Percentiles rank a stretch among this genome's conserved stretches.
phyloP scores from a whole-genome alignment of 1,284 basidiomycete species.

The Phylloboletellus chloephorus region DNA sequence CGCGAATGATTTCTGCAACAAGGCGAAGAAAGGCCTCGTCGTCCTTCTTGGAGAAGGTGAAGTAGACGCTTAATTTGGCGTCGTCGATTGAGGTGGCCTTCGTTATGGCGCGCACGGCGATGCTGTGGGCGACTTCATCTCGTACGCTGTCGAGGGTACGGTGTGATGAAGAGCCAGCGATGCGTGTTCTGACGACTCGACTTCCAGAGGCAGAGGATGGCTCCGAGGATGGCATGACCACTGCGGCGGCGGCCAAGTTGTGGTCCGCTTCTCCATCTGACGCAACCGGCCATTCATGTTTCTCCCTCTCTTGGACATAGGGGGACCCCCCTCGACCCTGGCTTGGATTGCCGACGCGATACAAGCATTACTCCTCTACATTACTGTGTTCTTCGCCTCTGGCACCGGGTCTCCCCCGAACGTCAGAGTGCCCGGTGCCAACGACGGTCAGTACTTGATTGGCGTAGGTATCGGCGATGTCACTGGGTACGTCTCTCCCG shows the following conservation, averaged over 20 bases:
- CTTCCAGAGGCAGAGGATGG: constrained; percentile 18
- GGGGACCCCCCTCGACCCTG: constrained; percentile 14
- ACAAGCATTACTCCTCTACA: constrained; percentile 17
- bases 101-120: constrained; percentile 51
- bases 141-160: constrained; percentile 58
- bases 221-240: constrained; percentile 22
- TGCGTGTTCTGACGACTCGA: constrained; percentile 11
- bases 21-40: constrained; percentile 50
- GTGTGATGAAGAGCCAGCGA: not conserved
- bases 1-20: constrained; percentile 44
- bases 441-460: constrained; percentile 22
- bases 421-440: constrained; percentile 2
- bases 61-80: constrained; percentile 50
- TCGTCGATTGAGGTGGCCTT: constrained; percentile 46
- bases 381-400: constrained; percentile 14
- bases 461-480: constrained; percentile 64
- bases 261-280: too few relatives aligned
- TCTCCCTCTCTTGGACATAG: constrained; percentile 17
- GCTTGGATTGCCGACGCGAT: constrained; percentile 16
- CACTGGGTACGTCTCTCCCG: constrained; percentile 51
- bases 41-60: constrained; percentile 50
- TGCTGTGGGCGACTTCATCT: constrained; percentile 53
- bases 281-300: constrained; percentile 19
- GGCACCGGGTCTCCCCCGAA: not conserved
- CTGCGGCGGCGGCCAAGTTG: not conserved